Percentiles rank a stretch among this genome's conserved stretches.
These are phyloP conservation scores for Sporothrix mexicana DNA, from an alignment of 2,329 filamentous ascomycete species.

Conservation along the genomic window DNA sequence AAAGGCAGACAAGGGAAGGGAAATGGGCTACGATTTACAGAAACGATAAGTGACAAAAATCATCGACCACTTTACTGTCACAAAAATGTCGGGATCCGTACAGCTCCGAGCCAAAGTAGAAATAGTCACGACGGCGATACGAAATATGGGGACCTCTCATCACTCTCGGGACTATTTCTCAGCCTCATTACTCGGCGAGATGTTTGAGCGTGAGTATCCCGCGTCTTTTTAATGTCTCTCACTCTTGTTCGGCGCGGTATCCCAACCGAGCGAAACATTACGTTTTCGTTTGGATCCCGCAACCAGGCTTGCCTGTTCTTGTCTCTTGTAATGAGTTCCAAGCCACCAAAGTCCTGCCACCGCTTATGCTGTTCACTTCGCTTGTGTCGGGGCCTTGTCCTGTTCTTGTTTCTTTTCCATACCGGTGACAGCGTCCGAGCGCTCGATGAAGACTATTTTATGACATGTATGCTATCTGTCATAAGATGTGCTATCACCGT, in stretches of 20 bases:
- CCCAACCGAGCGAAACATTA: background rate
- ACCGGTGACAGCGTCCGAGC: background rate
- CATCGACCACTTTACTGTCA: too few relatives aligned
- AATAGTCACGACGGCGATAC: background rate
- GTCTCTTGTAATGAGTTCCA: too few relatives aligned
- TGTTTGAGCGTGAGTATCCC: background rate
- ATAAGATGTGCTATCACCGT: too few relatives aligned
- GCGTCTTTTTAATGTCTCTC: background rate
- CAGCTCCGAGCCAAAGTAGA: background rate
- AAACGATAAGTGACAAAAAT: background rate
- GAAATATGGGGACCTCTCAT: background rate
- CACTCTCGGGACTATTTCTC: slow-evolving; percentile 1
- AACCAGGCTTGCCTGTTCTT: background rate
- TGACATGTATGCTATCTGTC: background rate
- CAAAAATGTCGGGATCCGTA: too few relatives aligned
- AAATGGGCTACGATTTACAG: background rate
- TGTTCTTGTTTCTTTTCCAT: background rate
- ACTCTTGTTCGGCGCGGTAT: background rate
- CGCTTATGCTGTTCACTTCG: background rate
- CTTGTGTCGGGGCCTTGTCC: background rate
- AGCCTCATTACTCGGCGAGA: slow-evolving; percentile 5
- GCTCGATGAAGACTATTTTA: background rate
- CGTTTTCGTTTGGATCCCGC: background rate
- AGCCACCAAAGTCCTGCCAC: background rate
- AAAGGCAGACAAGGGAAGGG: background rate